phyloP scores from a whole-genome alignment of 345 rosid genomes.

The Rhodamnia argentea region DNA sequence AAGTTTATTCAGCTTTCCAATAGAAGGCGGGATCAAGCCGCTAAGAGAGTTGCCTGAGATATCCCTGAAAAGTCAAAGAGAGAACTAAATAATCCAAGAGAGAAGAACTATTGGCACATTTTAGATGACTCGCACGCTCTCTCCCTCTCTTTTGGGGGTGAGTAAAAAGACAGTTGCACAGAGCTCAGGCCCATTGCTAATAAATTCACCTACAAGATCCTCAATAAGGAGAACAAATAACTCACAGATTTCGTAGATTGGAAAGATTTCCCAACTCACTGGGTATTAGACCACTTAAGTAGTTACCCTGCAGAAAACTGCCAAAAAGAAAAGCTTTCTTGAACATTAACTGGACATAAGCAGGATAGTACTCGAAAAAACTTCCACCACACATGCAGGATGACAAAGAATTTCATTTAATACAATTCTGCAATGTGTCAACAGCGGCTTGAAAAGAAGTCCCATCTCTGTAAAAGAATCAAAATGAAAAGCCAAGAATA shows the following conservation, averaged over 20 bases:
- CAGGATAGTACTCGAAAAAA: background rate
- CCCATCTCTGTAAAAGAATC: background rate
- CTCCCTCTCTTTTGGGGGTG: background rate
- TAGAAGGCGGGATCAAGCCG: constrained; percentile 65
- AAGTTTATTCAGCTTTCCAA: constrained; percentile 61
- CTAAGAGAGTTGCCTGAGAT: constrained; percentile 72
- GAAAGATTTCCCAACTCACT: constrained; percentile 71
- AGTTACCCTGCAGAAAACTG: constrained; percentile 90
- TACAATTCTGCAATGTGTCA: background rate
- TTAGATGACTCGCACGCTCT: background rate
- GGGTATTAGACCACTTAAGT: constrained; percentile 68
- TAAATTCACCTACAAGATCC: background rate
- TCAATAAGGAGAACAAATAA: constrained; percentile 5
- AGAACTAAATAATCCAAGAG: background rate
- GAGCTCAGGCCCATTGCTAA: background rate
- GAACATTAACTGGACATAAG: background rate
- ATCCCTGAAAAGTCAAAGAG: constrained; percentile 35
- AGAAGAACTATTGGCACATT: background rate
- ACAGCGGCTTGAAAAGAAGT: background rate
- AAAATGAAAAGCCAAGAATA: background rate
- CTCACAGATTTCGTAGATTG: constrained; percentile 63
- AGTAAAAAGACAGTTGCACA: background rate
- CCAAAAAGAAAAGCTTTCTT: background rate
- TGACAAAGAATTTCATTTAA: background rate
- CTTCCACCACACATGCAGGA: background rate